These are phyloP conservation scores for Quercus berberidifolia DNA, from an alignment of 306 rosid species.

Conservation along the genomic window DNA sequence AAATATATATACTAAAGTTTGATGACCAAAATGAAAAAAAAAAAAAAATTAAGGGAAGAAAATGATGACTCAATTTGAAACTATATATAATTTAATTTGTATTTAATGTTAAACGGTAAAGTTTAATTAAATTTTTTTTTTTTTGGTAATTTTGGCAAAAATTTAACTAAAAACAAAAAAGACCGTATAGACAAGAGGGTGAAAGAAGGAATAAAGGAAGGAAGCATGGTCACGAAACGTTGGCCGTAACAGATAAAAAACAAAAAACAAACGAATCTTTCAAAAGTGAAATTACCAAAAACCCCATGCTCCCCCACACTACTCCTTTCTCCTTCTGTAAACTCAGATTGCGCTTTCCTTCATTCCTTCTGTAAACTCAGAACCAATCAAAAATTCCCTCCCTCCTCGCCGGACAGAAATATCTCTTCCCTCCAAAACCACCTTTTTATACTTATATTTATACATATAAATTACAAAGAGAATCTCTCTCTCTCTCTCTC, in stretches of 20 bases:
- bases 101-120: too few relatives aligned
- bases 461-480: background rate
- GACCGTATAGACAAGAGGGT: background rate
- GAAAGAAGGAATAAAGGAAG: background rate
- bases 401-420: background rate
- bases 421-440: background rate
- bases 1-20: too few relatives aligned
- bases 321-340: background rate
- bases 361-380: background rate
- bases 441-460: background rate
- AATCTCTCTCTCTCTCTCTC: background rate
- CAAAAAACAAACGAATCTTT: background rate
- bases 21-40: too few relatives aligned
- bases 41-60: too few relatives aligned
- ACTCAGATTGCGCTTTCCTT: conserved; percentile 17
- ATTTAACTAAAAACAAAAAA: too few relatives aligned
- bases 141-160: too few relatives aligned
- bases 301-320: background rate
- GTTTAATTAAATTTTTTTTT: too few relatives aligned
- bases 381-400: conserved; percentile 7
- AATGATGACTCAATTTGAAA: too few relatives aligned
- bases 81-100: too few relatives aligned
- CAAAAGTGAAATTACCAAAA: background rate
- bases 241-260: background rate
- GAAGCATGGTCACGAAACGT: background rate